Conservation (phyloP, 176 grass and related monocot genomes). For the Carex littledalei region DNA sequence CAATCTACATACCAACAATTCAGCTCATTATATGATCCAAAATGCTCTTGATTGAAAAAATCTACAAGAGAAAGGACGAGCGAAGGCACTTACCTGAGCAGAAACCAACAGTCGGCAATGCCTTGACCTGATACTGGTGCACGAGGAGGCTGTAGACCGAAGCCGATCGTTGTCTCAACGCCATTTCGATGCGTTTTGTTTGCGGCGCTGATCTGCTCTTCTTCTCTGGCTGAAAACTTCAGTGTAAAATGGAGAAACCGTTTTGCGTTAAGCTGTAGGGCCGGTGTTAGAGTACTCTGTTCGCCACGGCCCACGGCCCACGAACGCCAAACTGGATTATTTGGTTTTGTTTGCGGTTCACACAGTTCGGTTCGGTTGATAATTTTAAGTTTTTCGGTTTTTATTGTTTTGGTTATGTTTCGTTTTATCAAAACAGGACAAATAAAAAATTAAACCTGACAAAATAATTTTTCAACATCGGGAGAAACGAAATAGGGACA, state of each 20-base stretch:
- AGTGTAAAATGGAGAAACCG: not conserved
- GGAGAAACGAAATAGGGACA: too few relatives aligned
- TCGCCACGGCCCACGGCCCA: not conserved
- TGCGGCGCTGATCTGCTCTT: not conserved
- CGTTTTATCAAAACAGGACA: too few relatives aligned
- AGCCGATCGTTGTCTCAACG: slow-evolving; percentile 14
- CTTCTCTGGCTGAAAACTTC: not conserved
- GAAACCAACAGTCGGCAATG: not conserved
- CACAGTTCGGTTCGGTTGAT: too few relatives aligned
- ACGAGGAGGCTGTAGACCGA: slow-evolving; percentile 16
- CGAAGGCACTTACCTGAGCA: slow-evolving; percentile 6
- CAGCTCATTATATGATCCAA: not conserved
- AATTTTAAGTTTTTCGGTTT: too few relatives aligned
- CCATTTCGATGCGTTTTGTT: slow-evolving; percentile 10
- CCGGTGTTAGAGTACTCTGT: not conserved
- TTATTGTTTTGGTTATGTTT: too few relatives aligned
- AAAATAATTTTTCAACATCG: too few relatives aligned
- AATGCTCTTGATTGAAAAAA: not conserved
- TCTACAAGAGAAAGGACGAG: not conserved
- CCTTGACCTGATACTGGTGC: not conserved
- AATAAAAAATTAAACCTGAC: too few relatives aligned
- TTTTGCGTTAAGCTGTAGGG: not conserved
- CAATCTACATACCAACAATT: not conserved
- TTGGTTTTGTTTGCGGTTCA: too few relatives aligned
- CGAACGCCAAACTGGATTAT: not conserved